Conservation (phyloP, 441 rosid genomes). For the Brassica hybrid region DNA sequence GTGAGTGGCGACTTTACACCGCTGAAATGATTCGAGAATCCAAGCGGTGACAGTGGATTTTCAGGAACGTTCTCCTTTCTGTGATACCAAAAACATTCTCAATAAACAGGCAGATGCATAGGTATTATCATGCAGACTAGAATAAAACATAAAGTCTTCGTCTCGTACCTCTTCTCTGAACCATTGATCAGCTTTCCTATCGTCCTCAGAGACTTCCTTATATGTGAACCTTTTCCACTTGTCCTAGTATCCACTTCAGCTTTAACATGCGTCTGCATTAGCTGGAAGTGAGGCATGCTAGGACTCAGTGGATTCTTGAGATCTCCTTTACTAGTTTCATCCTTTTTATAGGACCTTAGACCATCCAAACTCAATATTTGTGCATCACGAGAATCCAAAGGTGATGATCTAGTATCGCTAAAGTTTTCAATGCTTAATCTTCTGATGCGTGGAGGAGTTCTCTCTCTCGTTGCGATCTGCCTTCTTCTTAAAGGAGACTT, state of each 20-base stretch:
- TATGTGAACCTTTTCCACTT: conserved; percentile 71
- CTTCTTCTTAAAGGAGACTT: conserved; percentile 55
- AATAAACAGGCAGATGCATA: background rate
- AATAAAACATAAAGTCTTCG: conserved; percentile 1
- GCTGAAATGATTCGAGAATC: conserved; percentile 36
- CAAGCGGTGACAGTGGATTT: conserved; percentile 57
- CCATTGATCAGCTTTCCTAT: conserved; percentile 90
- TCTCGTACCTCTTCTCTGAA: conserved; percentile 73
- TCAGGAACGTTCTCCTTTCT: conserved; percentile 43
- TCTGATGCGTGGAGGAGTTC: conserved; percentile 50
- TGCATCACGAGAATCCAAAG: conserved; percentile 52
- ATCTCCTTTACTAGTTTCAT: conserved; percentile 45
- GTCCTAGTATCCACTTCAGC: conserved; percentile 49
- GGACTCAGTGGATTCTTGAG: conserved; percentile 63
- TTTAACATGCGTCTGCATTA: conserved; percentile 60
- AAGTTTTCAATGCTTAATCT: conserved; percentile 72
- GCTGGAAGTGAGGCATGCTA: conserved; percentile 56
- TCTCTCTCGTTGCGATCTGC: conserved; percentile 45
- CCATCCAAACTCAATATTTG: conserved; percentile 75
- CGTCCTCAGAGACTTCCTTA: conserved; percentile 79
- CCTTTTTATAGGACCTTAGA: conserved; percentile 47
- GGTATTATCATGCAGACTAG: background rate
- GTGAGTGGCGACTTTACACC: conserved; percentile 54
- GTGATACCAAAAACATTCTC: background rate
- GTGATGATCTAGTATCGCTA: conserved; percentile 59